These are phyloP conservation scores for Tephrocybe rancida DNA, from an alignment of 768 basidiomycete genomes.

Conservation along the genomic window DNA sequence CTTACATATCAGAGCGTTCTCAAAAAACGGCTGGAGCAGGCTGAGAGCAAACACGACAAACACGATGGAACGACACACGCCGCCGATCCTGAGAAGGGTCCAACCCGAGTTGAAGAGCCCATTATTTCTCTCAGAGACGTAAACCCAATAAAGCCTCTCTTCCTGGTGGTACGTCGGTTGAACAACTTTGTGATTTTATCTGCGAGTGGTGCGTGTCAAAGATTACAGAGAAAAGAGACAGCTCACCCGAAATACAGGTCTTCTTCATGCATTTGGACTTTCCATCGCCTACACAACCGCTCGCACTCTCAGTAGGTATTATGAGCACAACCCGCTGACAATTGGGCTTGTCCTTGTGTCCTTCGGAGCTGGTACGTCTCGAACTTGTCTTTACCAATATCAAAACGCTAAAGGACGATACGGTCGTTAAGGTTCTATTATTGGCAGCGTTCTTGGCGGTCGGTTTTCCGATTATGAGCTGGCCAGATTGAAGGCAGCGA, in stretches of 20 bases:
- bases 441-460: constrained; percentile 47
- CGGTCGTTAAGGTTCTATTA: constrained; percentile 32
- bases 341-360: constrained; percentile 79
- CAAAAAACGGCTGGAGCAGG: constrained; percentile 39
- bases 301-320: constrained; percentile 63
- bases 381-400: not conserved
- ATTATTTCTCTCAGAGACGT: constrained; percentile 67
- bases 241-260: constrained; percentile 39
- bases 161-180: constrained; percentile 53
- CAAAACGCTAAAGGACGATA: not conserved
- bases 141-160: constrained; percentile 72
- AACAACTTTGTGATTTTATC: constrained; percentile 72
- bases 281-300: constrained; percentile 74
- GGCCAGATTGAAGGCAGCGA: constrained; percentile 35
- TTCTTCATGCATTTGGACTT: constrained; percentile 73
- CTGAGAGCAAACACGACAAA: not conserved
- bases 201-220: constrained; percentile 55
- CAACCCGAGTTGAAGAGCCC: constrained; percentile 28
- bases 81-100: constrained; percentile 26
- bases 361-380: constrained; percentile 60
- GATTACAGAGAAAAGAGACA: not conserved
- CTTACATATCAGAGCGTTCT: constrained; percentile 74
- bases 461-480: constrained; percentile 46
- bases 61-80: not conserved
- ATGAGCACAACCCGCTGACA: constrained; percentile 67